Evolutionary conservation across 176 grass and related monocot species (phyloP), one percentile per base, ranked within the genome.

Genomic region (Musa schizocarpa): DNA sequence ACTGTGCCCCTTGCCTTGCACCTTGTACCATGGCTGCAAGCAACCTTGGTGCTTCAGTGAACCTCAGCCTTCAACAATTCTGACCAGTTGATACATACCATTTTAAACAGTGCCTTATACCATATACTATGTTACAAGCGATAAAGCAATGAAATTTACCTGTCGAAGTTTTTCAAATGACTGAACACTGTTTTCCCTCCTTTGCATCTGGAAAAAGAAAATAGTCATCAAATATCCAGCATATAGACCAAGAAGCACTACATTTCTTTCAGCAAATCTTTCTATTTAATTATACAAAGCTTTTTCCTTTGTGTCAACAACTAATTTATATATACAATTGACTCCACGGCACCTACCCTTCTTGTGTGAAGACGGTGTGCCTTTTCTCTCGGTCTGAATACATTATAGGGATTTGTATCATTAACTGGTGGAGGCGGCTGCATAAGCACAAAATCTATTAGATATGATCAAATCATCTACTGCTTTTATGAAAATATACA

Each of bases 311-410:
- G 14, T n/a, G 57, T 61, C 14, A n/a, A 21, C n/a, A 61, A 61
- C 57, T 61, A n/a, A 50, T 76, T 63, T 50, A 11, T 57, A 76
- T 51, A 63, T 76, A n/a, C 27, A 76, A 63, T 43, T 57, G 53
- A 78, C 43, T 68, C 73, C 75, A 53, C 68, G 85, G 43, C 43
- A 83, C 88, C 59, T 74, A 99, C 95, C 91, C 91, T 89, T 94
- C 95, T 94, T 74, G 95, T 88, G 87, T 99, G 95, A 82, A 93
- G 86, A 59, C 95, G 88, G 74, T 88, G 88, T 56, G 86, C 84
- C 81, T 94, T 99, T 86, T 99, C 95, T 81, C 95, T 94, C 72
- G 95, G 91, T 85, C 95, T 92, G 81, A 99, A 99, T 27, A 99
- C 95, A 94, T 99, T 99, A 72, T 94, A 99, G 53, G 95, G 95